phyloP scores from a whole-genome alignment of 768 basidiomycete genomes.

The Boletus sensibilis region DNA sequence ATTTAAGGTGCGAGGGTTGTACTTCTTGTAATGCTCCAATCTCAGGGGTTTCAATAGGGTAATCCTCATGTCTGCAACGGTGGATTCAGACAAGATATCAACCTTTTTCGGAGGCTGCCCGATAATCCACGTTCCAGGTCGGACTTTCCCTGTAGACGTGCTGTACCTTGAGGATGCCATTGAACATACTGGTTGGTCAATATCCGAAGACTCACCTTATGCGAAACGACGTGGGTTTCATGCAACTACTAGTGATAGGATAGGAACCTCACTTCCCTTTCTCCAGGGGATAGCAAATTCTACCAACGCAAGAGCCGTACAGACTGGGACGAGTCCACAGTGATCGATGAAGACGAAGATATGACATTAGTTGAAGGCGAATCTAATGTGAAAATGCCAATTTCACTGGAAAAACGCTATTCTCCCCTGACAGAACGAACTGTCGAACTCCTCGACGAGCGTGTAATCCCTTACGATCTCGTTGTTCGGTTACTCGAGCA shows the following conservation, averaged over 20 bases:
- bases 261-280: background rate
- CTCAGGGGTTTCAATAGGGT: conserved; percentile 49
- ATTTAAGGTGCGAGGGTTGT: conserved; percentile 68
- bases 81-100: conserved; percentile 89
- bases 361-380: conserved; percentile 34
- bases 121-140: conserved; percentile 83
- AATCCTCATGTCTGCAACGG: conserved; percentile 94
- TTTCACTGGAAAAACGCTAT: conserved; percentile 76
- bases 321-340: conserved; percentile 80
- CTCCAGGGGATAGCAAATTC: conserved; percentile 60
- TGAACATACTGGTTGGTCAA: conserved; percentile 74
- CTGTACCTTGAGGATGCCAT: conserved; percentile 90
- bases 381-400: conserved; percentile 22
- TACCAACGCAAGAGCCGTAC: conserved; percentile 56
- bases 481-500: conserved; percentile 80
- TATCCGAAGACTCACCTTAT: conserved; percentile 79
- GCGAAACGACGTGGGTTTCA: conserved; percentile 59
- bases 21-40: background rate
- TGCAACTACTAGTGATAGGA: background rate
- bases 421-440: conserved; percentile 71
- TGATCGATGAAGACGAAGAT: conserved; percentile 65
- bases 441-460: conserved; percentile 83
- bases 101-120: conserved; percentile 86
- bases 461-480: conserved; percentile 88
- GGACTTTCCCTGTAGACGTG: conserved; percentile 90